Percentiles rank a stretch among this genome's conserved stretches.
Conservation (phyloP, 768 basidiomycete species). For the Suillus cothurnatus region DNA sequence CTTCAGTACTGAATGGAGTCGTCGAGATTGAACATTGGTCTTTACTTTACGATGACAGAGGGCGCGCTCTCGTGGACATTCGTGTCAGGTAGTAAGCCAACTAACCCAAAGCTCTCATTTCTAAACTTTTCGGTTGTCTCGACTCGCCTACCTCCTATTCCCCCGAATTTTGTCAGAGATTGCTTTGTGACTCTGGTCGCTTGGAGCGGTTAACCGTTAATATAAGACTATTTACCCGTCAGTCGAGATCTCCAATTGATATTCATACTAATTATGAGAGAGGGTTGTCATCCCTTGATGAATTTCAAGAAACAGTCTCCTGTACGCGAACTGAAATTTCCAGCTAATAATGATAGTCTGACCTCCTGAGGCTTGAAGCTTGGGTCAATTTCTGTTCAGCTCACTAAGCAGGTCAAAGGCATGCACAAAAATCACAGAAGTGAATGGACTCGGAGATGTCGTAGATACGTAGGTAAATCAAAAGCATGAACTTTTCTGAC, state of each 20-base stretch:
- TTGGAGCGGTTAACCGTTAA: background rate
- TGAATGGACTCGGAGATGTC: background rate
- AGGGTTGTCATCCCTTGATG: background rate
- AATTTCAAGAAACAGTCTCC: slow-evolving; percentile 1
- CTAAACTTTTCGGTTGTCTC: background rate
- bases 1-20: background rate
- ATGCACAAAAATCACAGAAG: too few relatives aligned
- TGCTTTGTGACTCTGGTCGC: background rate
- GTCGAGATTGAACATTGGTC: background rate
- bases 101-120: background rate
- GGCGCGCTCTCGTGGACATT: background rate
- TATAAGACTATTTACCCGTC: background rate
- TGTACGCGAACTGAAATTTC: background rate
- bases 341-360: too few relatives aligned
- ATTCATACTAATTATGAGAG: background rate
- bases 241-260: background rate
- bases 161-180: background rate
- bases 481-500: background rate
- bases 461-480: background rate
- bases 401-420: too few relatives aligned
- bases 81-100: background rate
- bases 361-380: too few relatives aligned
- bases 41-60: background rate
- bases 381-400: too few relatives aligned
- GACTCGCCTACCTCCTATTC: background rate